Conservation (phyloP, 2,329 filamentous ascomycete genomes). For the Sporothrix curviconia region DNA sequence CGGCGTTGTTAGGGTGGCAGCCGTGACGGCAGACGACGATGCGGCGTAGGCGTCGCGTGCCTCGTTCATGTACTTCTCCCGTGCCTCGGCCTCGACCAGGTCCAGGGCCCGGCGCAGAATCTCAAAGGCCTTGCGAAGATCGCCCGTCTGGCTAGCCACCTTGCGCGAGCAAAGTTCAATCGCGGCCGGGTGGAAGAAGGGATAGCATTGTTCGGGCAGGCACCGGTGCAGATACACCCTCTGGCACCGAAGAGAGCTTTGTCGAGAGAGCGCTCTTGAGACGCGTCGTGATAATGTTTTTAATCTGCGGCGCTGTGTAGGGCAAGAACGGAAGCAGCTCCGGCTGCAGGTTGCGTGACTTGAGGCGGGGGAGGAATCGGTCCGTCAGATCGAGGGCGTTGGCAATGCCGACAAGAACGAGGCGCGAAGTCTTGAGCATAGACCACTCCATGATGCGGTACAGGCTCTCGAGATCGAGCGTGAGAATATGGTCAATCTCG, state of each 20-base stretch:
- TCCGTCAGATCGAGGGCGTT: constrained; percentile 95
- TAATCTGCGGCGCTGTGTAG: constrained; percentile 82
- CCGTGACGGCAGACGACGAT: not conserved
- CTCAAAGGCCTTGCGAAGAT: constrained; percentile 91
- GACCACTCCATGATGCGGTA: constrained; percentile 98
- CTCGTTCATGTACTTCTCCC: constrained; percentile 62
- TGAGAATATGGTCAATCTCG: constrained; percentile 90
- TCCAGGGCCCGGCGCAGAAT: constrained; percentile 87
- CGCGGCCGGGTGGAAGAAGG: constrained; percentile 88
- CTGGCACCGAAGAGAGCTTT: not conserved
- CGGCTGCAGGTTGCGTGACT: constrained; percentile 86
- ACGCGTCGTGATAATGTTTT: constrained; percentile 75
- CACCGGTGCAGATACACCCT: not conserved
- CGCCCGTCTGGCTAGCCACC: constrained; percentile 87
- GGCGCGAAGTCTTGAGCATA: constrained; percentile 67
- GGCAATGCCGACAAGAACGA: constrained; percentile 85
- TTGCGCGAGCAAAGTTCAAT: constrained; percentile 93
- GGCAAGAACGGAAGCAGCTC: constrained; percentile 86
- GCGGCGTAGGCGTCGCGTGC: constrained; percentile 22
- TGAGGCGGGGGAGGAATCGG: constrained; percentile 86
- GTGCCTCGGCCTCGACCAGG: constrained; percentile 77
- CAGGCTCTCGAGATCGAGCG: constrained; percentile 78
- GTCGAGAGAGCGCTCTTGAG: constrained; percentile 56
- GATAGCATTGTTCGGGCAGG: constrained; percentile 47
- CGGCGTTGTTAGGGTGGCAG: not conserved